Conservation (phyloP, 2,329 filamentous ascomycete species). For the Intubia oerlemansii region DNA sequence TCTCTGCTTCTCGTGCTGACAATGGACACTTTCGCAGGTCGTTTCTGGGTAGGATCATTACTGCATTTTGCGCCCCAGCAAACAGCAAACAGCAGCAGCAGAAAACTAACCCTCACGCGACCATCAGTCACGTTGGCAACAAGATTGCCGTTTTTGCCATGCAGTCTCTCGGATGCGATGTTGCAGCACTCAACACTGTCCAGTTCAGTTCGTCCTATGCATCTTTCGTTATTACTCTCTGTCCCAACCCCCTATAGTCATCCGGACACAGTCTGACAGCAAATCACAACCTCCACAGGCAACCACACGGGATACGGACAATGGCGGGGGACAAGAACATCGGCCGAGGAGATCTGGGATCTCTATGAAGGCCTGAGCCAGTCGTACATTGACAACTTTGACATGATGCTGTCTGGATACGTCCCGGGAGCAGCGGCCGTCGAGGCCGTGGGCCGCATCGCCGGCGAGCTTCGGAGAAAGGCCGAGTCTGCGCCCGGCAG, state of each 20-base stretch:
- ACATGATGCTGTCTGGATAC: constrained; percentile 89
- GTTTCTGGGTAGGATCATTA: constrained; percentile 49
- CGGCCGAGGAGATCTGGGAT: constrained; percentile 62
- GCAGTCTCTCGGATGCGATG: constrained; percentile 84
- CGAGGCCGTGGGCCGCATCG: constrained; percentile 66
- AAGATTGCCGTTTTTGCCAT: constrained; percentile 92
- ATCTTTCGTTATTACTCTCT: no score
- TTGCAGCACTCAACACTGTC: constrained; percentile 85
- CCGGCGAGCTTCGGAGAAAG: constrained; percentile 52
- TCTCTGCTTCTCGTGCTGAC: constrained; percentile 9
- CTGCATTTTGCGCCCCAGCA: no score
- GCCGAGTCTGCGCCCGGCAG: constrained; percentile 42
- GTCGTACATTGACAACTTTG: constrained; percentile 71
- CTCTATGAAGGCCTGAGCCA: constrained; percentile 71
- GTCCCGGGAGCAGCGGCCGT: constrained; percentile 74
- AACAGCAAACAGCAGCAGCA: no score
- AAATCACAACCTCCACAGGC: constrained; percentile 28
- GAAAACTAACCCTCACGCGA: no score
- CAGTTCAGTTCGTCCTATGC: constrained; percentile 59
- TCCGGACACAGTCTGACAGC: no score
- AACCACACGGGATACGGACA: constrained; percentile 90
- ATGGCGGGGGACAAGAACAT: constrained; percentile 65
- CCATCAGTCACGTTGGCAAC: constrained; percentile 97
- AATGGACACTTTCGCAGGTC: constrained; percentile 34
- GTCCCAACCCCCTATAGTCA: no score